A percentile compares a stretch with the other conserved stretches of the same genome.
Evolutionary conservation across 2,329 filamentous ascomycete species (phyloP).

Genomic region (Monilinia aucupariae): DNA sequence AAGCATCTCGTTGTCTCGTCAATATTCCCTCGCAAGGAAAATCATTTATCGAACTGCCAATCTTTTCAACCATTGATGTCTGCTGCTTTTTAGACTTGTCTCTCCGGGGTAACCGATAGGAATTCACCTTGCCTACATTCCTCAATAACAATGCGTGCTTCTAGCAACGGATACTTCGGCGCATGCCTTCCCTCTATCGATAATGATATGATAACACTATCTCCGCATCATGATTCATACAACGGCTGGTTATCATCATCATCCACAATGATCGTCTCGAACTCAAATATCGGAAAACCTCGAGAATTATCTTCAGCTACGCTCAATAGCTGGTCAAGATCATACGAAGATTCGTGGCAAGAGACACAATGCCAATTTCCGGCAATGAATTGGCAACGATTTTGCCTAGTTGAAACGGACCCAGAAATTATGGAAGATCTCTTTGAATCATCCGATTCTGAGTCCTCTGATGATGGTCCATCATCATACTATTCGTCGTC

Average conservation of each 20-base stretch:
- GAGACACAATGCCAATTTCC: neutral
- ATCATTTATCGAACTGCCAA: neutral
- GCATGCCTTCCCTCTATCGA: constrained; percentile 13
- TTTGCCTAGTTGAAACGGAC: constrained; percentile 12
- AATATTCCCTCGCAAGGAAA: constrained; percentile 9
- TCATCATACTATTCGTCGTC: constrained; percentile 12
- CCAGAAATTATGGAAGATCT: constrained; percentile 16
- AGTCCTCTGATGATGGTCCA: constrained; percentile 8
- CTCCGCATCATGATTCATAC: constrained; percentile 10
- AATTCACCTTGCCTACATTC: constrained; percentile 17
- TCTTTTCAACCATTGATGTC: constrained; percentile 1
- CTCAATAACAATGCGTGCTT: constrained; percentile 13
- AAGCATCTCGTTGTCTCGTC: constrained; percentile 15
- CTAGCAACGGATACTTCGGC: constrained; percentile 2
- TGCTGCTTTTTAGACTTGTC: neutral
- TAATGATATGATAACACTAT: constrained; percentile 17
- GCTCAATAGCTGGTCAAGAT: neutral
- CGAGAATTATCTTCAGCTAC: neutral
- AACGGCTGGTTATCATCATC: constrained; percentile 13
- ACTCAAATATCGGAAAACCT: constrained; percentile 4
- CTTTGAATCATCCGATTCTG: constrained; percentile 1
- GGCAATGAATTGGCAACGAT: constrained; percentile 1
- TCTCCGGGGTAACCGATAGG: constrained; percentile 12
- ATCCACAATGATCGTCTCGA: constrained; percentile 15
- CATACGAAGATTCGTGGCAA: neutral